Evolutionary conservation across 306 rosid genomes (phyloP).

Genomic region (Cucurbita moschata): DNA sequence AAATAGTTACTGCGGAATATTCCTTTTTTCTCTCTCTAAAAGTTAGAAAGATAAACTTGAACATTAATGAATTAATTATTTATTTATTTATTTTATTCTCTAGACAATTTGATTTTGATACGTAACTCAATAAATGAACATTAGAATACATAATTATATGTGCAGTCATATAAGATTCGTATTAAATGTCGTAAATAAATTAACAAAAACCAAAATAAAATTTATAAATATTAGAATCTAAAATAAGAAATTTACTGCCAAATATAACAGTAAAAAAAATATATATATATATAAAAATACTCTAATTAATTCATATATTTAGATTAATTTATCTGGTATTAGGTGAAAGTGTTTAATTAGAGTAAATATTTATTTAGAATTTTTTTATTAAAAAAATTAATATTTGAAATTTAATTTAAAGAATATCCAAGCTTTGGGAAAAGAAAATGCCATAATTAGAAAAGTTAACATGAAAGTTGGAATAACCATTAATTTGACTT

Average conservation of each 20-base stretch:
- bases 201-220: not conserved
- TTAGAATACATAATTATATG: not conserved
- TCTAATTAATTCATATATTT: not conserved
- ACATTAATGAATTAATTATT: not conserved
- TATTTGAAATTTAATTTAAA: not conserved
- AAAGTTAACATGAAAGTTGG: not conserved
- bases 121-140: not conserved
- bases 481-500: not conserved
- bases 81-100: not conserved
- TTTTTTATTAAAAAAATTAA: too few species aligned
- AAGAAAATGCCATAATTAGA: constrained; percentile 1
- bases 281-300: too few species aligned
- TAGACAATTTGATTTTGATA: not conserved
- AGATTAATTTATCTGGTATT: not conserved
- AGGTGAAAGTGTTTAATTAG: not conserved
- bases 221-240: not conserved
- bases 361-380: too few species aligned
- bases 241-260: too few species aligned
- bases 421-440: not conserved
- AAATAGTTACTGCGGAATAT: not conserved
- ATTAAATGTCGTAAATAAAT: not conserved
- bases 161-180: not conserved
- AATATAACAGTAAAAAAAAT: too few species aligned
- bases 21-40: not conserved
- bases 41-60: not conserved